Base-by-base conservation (phyloP, 768 basidiomycete genomes). In the Auriculariales sp. region DNA sequence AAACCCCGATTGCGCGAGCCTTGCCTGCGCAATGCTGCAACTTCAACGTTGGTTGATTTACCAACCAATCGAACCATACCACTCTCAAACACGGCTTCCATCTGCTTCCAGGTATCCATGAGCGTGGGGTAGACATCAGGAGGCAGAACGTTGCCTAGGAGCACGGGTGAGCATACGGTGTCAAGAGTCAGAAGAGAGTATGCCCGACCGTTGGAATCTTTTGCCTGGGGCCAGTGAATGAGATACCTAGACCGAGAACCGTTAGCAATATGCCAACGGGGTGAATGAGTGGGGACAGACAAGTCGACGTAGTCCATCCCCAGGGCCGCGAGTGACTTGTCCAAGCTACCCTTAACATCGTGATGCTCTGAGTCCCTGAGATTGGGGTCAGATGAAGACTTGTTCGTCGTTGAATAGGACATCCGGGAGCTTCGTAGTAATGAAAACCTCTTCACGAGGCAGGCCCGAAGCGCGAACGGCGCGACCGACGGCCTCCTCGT, bases 391-490 rank as follows among this genome's bases (percentile, higher is more conserved):
- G 47, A 47, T 10, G 27, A n/a, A 24, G n/a, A 6, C 9, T 5
- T 25, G 1, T n/a, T 7, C 46, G 12, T 14, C 3, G 4, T 11
- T 31, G 28, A 7, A 50, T 47, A 12, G 28, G 25, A 4, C 31
- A 47, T 1, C 19, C 36, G 12, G 28, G 52, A 66, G 52, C 54
- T 71, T 70, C 35, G 62, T 65, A 32, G 86, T 89, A 52, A 93
- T 64, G 73, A 92, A 93, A 64, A 93, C 73, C 50, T 79, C 68
- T 30, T 69, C 68, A 51, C 91, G 76, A 4, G 77, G 70, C 14
- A 91, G 76, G 10, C 85, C 88, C 22, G 81, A 83, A 11, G 71
- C 75, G 56, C 75, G 79, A 66, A 92, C 81, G 28, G 89, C 90
- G 49, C 77, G 58, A 12, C 89, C 90, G 36, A 93, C 90, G 63